Percentiles rank a stretch among this genome's conserved stretches.
These are phyloP conservation scores for Podospora pseudopauciseta DNA, from an alignment of 495 filamentous ascomycete genomes.

Conservation along the genomic window DNA sequence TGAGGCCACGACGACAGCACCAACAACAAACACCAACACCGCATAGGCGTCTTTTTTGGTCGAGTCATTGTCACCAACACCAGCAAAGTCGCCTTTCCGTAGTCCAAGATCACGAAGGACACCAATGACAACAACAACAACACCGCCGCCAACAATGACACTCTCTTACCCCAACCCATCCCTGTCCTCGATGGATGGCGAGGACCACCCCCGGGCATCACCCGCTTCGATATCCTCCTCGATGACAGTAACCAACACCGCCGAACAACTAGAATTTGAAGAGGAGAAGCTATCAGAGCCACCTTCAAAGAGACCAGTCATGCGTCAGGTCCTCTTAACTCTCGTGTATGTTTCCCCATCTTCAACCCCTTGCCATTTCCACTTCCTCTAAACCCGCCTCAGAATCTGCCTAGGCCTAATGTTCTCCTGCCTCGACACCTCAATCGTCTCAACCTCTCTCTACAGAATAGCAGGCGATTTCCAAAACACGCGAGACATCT, in stretches of 20 bases:
- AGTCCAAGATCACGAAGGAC: not conserved
- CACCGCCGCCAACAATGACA: slow-evolving; percentile 14
- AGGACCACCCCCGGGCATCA: not conserved
- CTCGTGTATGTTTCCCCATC: slow-evolving; percentile 20
- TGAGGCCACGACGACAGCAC: not conserved
- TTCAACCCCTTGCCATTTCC: not conserved
- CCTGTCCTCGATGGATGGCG: slow-evolving; percentile 24
- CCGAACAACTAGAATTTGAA: slow-evolving; percentile 5
- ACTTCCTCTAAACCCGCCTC: not conserved
- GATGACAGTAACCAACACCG: slow-evolving; percentile 4
- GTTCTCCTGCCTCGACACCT: slow-evolving; percentile 59
- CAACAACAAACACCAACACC: not conserved
- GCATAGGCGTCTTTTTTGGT: not conserved
- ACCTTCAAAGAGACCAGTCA: not conserved
- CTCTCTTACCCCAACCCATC: slow-evolving; percentile 32
- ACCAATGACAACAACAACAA: slow-evolving; percentile 9
- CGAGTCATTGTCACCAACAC: not conserved
- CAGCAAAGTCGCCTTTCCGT: not conserved
- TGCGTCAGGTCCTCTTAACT: slow-evolving; percentile 26
- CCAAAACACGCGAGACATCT: slow-evolving; percentile 48
- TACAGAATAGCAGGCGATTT: slow-evolving; percentile 56
- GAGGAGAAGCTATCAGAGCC: not conserved
- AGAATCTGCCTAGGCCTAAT: slow-evolving; percentile 56
- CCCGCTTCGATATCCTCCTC: not conserved
- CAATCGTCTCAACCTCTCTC: slow-evolving; percentile 61